A percentile compares a stretch with the other conserved stretches of the same genome.
Conservation (phyloP, 345 rosid species). For the Adansonia digitata region DNA sequence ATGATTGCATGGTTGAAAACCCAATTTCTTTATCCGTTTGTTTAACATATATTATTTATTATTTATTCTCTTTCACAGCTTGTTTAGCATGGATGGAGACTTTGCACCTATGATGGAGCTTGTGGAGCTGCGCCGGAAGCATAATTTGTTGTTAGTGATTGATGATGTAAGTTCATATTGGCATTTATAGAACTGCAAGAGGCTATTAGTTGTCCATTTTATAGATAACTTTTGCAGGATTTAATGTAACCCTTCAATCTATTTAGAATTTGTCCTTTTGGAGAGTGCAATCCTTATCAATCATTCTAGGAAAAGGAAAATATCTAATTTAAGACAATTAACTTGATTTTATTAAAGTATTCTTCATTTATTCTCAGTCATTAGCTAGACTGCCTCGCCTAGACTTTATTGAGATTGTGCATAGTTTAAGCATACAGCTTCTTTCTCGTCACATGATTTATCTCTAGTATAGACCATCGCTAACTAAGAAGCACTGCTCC, state of each 20-base stretch:
- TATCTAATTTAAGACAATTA: not conserved
- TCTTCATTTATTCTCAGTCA: not conserved
- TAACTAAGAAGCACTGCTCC: not conserved
- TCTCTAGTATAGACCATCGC: not conserved
- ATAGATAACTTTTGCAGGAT: not conserved
- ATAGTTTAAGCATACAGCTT: not conserved
- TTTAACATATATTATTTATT: not conserved
- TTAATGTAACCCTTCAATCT: not conserved
- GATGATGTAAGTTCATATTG: conserved; percentile 70
- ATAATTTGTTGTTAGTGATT: conserved; percentile 73
- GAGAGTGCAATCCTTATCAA: not conserved
- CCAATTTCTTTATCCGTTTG: not conserved
- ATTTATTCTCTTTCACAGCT: conserved; percentile 36
- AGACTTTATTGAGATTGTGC: not conserved
- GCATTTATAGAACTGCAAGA: not conserved
- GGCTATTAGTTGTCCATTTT: conserved; percentile 3
- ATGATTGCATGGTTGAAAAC: not conserved
- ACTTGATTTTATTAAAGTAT: not conserved
- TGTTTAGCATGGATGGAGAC: conserved; percentile 99
- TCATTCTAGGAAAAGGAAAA: not conserved
- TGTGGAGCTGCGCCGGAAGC: conserved; percentile 59
- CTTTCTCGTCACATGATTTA: not conserved
- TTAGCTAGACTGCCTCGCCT: not conserved
- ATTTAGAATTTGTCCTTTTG: not conserved
- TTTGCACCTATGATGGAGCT: conserved; percentile 92